Conservation (phyloP, 176 grass and related monocot genomes). For the Carex scoparia region DNA sequence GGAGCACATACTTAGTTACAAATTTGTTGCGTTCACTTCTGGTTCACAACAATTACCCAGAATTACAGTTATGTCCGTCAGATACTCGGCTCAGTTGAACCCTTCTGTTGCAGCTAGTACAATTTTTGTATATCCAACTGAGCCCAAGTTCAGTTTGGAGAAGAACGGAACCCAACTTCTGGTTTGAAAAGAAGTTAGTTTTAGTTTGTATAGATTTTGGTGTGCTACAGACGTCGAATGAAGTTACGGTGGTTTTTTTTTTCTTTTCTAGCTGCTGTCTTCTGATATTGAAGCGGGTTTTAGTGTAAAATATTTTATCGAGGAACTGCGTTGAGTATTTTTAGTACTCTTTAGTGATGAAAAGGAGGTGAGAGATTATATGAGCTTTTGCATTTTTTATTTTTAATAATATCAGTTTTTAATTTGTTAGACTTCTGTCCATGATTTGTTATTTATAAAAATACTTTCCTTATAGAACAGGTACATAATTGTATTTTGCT, state of each 20-base stretch:
- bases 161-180: slow-evolving; percentile 32
- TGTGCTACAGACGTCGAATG: background rate
- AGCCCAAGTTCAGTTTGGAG: slow-evolving; percentile 59
- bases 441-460: background rate
- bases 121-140: slow-evolving; percentile 84
- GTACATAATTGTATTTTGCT: background rate
- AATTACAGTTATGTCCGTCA: slow-evolving; percentile 64
- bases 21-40: slow-evolving; percentile 74
- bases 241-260: background rate
- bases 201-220: slow-evolving; percentile 14
- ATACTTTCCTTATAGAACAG: background rate
- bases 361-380: background rate
- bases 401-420: background rate
- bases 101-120: slow-evolving; percentile 43
- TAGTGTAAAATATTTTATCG: background rate
- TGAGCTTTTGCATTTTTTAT: background rate
- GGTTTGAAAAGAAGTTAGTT: background rate
- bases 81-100: slow-evolving; percentile 78
- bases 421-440: background rate
- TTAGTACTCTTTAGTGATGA: background rate
- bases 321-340: background rate
- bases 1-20: slow-evolving; percentile 64
- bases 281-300: background rate
- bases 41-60: slow-evolving; percentile 70
- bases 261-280: background rate